phyloP scores from a whole-genome alignment of 768 basidiomycete species.

The Strobilomyces echinocephalus region DNA sequence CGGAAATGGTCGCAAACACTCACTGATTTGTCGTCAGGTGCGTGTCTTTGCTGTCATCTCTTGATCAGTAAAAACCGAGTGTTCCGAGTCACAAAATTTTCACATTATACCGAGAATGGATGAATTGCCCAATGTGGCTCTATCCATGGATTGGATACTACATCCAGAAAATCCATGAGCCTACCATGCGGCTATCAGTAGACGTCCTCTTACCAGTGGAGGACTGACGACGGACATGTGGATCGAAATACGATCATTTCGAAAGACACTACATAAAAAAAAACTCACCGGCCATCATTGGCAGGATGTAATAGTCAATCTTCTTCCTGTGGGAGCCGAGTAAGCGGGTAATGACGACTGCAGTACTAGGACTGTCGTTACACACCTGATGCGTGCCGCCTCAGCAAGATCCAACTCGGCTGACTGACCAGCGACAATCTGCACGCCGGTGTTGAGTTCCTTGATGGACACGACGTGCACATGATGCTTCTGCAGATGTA shows the following conservation, averaged over 20 bases:
- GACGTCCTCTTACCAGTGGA: slow-evolving; percentile 43
- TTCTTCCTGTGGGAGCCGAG: slow-evolving; percentile 38
- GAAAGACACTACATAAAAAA: slow-evolving; percentile 7
- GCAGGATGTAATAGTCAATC: slow-evolving; percentile 64
- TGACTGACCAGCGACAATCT: too few relatives aligned
- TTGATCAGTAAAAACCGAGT: neutral
- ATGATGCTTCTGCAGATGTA: slow-evolving; percentile 8
- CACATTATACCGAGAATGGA: slow-evolving; percentile 70
- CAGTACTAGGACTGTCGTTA: neutral
- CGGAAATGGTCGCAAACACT: too few relatives aligned
- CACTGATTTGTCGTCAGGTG: too few relatives aligned
- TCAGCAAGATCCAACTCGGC: slow-evolving; percentile 52
- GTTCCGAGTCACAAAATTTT: neutral
- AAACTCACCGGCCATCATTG: slow-evolving; percentile 72
- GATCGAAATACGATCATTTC: neutral
- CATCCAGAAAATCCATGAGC: neutral
- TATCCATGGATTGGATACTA: slow-evolving; percentile 77
- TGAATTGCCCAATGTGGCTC: slow-evolving; percentile 61
- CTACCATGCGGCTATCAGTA: neutral
- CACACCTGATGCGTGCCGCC: slow-evolving; percentile 47
- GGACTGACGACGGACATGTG: slow-evolving; percentile 31
- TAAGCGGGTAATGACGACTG: neutral
- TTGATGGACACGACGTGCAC: slow-evolving; percentile 30
- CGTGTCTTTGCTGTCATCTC: slow-evolving; percentile 40
- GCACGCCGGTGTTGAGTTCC: slow-evolving; percentile 60